These are phyloP conservation scores for Epithele typhae DNA, from an alignment of 768 basidiomycete genomes.

Conservation along the genomic window DNA sequence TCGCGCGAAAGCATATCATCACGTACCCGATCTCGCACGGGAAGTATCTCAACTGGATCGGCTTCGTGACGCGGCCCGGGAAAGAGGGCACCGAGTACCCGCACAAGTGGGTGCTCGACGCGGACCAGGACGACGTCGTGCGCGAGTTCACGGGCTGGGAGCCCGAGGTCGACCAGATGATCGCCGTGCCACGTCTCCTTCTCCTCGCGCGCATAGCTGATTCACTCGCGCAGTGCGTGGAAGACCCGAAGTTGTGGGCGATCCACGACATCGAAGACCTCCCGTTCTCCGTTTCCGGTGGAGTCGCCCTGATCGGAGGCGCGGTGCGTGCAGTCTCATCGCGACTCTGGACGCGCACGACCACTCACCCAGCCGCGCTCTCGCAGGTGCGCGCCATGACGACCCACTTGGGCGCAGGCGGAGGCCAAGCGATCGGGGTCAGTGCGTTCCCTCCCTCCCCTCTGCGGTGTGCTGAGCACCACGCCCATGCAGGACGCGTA, in stretches of 20 bases:
- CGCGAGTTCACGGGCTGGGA: conserved; percentile 21
- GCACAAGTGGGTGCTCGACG: conserved; percentile 22
- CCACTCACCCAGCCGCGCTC: background rate
- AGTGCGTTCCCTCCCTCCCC: background rate
- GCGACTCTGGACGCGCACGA: too few species aligned
- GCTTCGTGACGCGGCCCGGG: conserved; percentile 18
- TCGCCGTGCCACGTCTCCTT: background rate
- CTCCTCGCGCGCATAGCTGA: too few species aligned
- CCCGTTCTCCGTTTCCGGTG: conserved; percentile 20
- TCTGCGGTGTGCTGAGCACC: too few species aligned
- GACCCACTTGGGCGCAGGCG: conserved; percentile 26
- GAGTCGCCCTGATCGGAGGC: conserved; percentile 29
- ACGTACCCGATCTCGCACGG: conserved; percentile 25
- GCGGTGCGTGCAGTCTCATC: conserved; percentile 13
- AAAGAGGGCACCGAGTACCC: conserved; percentile 20
- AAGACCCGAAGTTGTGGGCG: conserved; percentile 21
- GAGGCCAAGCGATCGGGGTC: conserved; percentile 27
- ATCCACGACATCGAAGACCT: conserved; percentile 23
- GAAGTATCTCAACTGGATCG: conserved; percentile 21
- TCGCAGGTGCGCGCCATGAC: conserved; percentile 24
- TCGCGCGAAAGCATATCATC: conserved; percentile 20
- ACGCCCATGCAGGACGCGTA: conserved; percentile 20
- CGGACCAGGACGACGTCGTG: conserved; percentile 16
- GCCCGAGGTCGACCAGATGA: conserved; percentile 21
- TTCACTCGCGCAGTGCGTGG: conserved; percentile 14